phyloP scores from a whole-genome alignment of 352 stramenopile genomes.

The Blastocystis sp. region DNA sequence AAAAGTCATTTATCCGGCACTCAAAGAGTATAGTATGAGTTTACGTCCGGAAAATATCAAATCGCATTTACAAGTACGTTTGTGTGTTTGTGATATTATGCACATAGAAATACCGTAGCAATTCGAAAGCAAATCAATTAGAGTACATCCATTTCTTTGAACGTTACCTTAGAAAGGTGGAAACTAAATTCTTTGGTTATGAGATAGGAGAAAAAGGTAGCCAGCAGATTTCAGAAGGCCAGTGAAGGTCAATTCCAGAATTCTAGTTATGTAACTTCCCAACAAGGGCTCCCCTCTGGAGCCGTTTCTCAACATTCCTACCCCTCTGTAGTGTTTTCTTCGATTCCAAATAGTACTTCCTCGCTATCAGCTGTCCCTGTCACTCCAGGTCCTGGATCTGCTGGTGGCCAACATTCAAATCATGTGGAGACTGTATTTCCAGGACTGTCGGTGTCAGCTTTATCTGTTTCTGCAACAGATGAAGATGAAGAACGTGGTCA shows the following conservation, averaged over 20 bases:
- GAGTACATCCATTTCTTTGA: slow-evolving; percentile 58
- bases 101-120: slow-evolving; percentile 49
- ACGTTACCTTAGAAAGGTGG: slow-evolving; percentile 34
- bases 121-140: slow-evolving; percentile 59
- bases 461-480: not conserved
- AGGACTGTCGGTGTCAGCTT: not conserved
- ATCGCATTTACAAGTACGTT: slow-evolving; percentile 46
- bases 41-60: slow-evolving; percentile 57
- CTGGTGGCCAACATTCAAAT: not conserved
- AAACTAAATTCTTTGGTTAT: not conserved
- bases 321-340: too few species aligned
- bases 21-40: slow-evolving; percentile 15
- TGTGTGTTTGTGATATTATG: not conserved
- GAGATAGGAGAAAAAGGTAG: slow-evolving; percentile 43
- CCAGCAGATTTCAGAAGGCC: not conserved
- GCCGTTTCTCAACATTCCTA: too few species aligned
- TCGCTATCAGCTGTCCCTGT: not conserved
- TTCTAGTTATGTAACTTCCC: not conserved
- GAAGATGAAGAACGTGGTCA: slow-evolving; percentile 21
- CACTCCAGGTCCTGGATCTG: not conserved
- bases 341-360: not conserved
- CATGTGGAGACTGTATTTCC: not conserved
- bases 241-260: not conserved
- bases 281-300: not conserved
- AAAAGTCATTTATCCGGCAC: slow-evolving; percentile 56